A percentile compares a stretch with the other conserved stretches of the same genome.
Conservation (phyloP, 2,329 filamentous ascomycete genomes). For the Fusarium multiceps region DNA sequence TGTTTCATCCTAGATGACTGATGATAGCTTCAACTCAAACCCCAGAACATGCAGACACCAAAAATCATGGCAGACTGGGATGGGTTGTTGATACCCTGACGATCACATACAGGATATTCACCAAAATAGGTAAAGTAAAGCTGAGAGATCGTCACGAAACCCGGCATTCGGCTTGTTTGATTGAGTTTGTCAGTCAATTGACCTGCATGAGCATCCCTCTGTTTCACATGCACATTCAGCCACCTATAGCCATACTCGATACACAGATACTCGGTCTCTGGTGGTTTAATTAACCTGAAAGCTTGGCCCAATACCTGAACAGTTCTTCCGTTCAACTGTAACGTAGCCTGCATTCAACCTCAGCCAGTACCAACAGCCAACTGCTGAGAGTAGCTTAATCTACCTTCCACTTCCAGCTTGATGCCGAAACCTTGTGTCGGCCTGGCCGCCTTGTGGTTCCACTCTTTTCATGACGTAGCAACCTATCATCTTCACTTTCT, state of each 20-base stretch:
- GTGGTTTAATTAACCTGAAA: conserved; percentile 13
- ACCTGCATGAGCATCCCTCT: not conserved
- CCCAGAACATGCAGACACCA: not conserved
- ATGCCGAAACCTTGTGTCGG: conserved; percentile 42
- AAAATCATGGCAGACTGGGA: not conserved
- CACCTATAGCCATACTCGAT: not conserved
- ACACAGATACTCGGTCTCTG: not conserved
- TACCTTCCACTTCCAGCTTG: conserved; percentile 29
- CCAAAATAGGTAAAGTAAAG: conserved; percentile 24
- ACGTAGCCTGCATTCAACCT: too few species aligned
- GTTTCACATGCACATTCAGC: not conserved
- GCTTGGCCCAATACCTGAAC: conserved; percentile 19
- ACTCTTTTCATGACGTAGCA: conserved; percentile 26
- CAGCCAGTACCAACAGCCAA: too few species aligned
- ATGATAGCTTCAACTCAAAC: conserved; percentile 8
- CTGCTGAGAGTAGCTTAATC: conserved; percentile 1
- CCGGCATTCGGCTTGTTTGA: conserved; percentile 15
- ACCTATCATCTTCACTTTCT: conserved; percentile 9
- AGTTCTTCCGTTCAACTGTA: conserved; percentile 2
- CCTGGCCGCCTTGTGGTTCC: conserved; percentile 29
- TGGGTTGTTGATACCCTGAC: conserved; percentile 25
- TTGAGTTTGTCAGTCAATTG: not conserved
- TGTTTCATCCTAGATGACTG: conserved; percentile 1
- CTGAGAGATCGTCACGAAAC: not conserved
- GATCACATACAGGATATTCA: conserved; percentile 32